Conservation (phyloP, 2,329 filamentous ascomycete species). For the Calonectria pseudoreteaudii region DNA sequence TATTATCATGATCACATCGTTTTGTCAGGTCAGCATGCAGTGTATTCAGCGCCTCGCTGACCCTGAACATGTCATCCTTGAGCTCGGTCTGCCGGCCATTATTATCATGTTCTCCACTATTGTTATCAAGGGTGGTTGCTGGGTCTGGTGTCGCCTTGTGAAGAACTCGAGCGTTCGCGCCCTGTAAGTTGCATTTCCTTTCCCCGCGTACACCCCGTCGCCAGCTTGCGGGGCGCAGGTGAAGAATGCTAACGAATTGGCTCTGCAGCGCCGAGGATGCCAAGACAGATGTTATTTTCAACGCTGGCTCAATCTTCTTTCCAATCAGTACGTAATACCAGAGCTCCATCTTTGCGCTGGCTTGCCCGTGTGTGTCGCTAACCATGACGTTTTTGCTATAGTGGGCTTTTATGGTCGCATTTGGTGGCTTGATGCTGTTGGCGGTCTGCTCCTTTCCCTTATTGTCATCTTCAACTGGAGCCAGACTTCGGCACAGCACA, state of each 20-base stretch:
- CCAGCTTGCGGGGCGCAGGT: conserved; percentile 21
- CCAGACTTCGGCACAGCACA: conserved; percentile 78
- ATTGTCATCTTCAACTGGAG: conserved; percentile 87
- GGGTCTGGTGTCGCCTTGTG: conserved; percentile 88
- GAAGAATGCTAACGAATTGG: conserved; percentile 20
- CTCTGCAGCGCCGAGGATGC: conserved; percentile 61
- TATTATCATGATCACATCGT: conserved; percentile 87
- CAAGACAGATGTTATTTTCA: conserved; percentile 87
- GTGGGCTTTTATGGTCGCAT: conserved; percentile 80
- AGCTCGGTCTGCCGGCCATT: conserved; percentile 79
- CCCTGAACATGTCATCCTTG: conserved; percentile 74
- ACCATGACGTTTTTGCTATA: conserved; percentile 37
- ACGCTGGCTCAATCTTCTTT: conserved; percentile 88
- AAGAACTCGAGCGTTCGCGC: conserved; percentile 89
- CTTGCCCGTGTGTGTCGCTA: conserved; percentile 19
- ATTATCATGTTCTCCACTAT: conserved; percentile 86
- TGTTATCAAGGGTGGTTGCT: conserved; percentile 83
- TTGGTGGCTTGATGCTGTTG: conserved; percentile 88
- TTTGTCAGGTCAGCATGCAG: conserved; percentile 81
- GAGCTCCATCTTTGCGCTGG: neutral
- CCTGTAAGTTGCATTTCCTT: conserved; percentile 58
- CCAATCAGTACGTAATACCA: conserved; percentile 68
- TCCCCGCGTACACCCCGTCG: conserved; percentile 7
- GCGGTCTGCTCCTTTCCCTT: conserved; percentile 81
- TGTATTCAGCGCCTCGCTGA: conserved; percentile 73